These are phyloP conservation scores for Canna indica DNA, from an alignment of 176 grass and related monocot genomes.

Conservation along the genomic window DNA sequence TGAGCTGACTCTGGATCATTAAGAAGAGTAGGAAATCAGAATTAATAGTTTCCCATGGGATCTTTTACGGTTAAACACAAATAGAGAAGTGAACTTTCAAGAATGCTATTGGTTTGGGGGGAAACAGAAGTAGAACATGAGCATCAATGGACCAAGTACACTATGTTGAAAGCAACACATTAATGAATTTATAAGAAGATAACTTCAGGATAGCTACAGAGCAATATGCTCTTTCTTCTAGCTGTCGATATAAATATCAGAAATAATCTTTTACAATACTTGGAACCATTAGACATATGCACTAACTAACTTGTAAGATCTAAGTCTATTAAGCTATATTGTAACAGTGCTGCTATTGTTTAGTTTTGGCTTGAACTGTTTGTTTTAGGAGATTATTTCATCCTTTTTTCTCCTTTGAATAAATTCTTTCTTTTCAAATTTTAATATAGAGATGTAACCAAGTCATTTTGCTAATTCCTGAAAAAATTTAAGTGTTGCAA, in stretches of 20 bases:
- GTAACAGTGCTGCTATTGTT: not conserved
- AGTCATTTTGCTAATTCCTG: not conserved
- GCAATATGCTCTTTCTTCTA: not conserved
- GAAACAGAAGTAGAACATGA: too few relatives aligned
- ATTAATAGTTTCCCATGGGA: not conserved
- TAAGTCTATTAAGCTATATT: too few relatives aligned
- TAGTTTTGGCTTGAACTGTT: not conserved
- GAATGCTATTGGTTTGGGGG: too few relatives aligned
- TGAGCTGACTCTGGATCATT: not conserved
- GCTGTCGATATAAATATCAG: not conserved
- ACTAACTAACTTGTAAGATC: not conserved
- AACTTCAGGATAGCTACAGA: not conserved
- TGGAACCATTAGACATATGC: not conserved
- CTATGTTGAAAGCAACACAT: too few relatives aligned
- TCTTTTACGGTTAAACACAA: not conserved
- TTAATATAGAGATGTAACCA: not conserved
- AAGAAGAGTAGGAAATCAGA: not conserved
- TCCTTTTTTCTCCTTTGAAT: not conserved
- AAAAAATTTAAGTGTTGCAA: not conserved
- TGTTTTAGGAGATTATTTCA: not conserved
- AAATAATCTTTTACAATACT: not conserved
- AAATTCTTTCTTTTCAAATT: not conserved
- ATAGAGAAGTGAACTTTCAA: not conserved
- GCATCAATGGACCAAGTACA: not conserved
- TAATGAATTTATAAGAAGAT: not conserved